phyloP scores from a whole-genome alignment of 495 filamentous ascomycete genomes.

The Neurospora tetrasperma region DNA sequence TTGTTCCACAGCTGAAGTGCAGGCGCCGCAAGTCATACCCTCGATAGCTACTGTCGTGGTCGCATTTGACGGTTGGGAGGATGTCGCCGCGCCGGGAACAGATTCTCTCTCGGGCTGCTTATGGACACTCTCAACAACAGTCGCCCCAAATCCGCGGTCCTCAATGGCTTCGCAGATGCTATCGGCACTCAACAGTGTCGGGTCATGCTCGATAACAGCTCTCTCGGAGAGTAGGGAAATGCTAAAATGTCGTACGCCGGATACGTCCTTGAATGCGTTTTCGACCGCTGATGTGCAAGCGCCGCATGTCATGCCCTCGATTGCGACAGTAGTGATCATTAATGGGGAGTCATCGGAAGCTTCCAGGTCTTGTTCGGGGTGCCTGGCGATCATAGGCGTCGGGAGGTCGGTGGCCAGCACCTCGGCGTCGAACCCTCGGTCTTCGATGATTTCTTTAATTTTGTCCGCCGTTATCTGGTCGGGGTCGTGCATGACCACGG shows the following conservation, averaged over 20 bases:
- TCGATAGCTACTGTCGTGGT: slow-evolving; percentile 82
- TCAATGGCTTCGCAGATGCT: slow-evolving; percentile 74
- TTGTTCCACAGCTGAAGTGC: slow-evolving; percentile 80
- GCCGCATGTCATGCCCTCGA: slow-evolving; percentile 95
- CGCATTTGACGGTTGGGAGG: slow-evolving; percentile 28
- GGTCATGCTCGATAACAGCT: slow-evolving; percentile 80
- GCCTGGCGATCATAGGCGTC: slow-evolving; percentile 27
- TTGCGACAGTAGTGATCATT: slow-evolving; percentile 67
- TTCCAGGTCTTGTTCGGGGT: slow-evolving; percentile 3
- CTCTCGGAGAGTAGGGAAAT: slow-evolving; percentile 88
- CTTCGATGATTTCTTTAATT: slow-evolving; percentile 80
- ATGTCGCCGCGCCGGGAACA: slow-evolving; percentile 16
- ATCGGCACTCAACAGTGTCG: slow-evolving; percentile 52
- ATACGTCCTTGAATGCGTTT: slow-evolving; percentile 64
- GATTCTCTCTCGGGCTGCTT: slow-evolving; percentile 23
- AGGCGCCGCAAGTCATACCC: slow-evolving; percentile 96
- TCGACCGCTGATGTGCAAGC: slow-evolving; percentile 90
- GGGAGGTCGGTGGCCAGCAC: slow-evolving; percentile 74
- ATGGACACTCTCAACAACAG: slow-evolving; percentile 48
- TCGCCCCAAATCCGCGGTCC: slow-evolving; percentile 84
- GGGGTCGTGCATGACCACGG: slow-evolving; percentile 83
- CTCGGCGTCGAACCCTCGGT: slow-evolving; percentile 88
- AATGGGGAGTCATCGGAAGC: slow-evolving; percentile 18
- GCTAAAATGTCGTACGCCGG: slow-evolving; percentile 77
- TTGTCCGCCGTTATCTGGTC: slow-evolving; percentile 58